These are phyloP conservation scores for Naganishia vaughanmartiniae DNA, from an alignment of 768 basidiomycete genomes.

Conservation along the genomic window DNA sequence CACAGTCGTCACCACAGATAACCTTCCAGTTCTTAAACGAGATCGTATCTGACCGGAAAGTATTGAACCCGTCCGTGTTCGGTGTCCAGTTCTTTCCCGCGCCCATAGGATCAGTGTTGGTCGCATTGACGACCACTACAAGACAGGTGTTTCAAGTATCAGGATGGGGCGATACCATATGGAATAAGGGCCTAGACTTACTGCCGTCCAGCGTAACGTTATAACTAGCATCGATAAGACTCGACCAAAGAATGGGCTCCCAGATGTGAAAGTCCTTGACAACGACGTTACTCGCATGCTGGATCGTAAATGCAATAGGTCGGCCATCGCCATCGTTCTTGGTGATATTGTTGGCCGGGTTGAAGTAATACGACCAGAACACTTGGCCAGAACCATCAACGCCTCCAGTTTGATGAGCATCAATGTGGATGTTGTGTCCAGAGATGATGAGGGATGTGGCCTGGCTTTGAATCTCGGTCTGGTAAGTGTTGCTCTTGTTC, in stretches of 20 bases:
- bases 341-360: slow-evolving; percentile 19
- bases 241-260: slow-evolving; percentile 5
- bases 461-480: slow-evolving; percentile 20
- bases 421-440: slow-evolving; percentile 8
- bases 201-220: not conserved
- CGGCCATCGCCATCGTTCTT: slow-evolving; percentile 12
- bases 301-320: slow-evolving; percentile 13
- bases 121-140: slow-evolving; percentile 2
- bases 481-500: slow-evolving; percentile 15
- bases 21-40: slow-evolving; percentile 6
- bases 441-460: slow-evolving; percentile 22
- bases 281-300: slow-evolving; percentile 15
- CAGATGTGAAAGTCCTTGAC: slow-evolving; percentile 20
- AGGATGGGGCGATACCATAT: not conserved
- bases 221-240: not conserved
- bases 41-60: not conserved
- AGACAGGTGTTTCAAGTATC: not conserved
- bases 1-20: slow-evolving; percentile 2
- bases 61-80: slow-evolving; percentile 4
- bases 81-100: slow-evolving; percentile 3
- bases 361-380: slow-evolving; percentile 13
- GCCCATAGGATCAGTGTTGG: not conserved
- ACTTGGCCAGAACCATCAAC: slow-evolving; percentile 11
- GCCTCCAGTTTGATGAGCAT: slow-evolving; percentile 15
- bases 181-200: not conserved